These are phyloP conservation scores for Leptodermis oblonga DNA, from an alignment of 257 asterid genomes.

Conservation along the genomic window DNA sequence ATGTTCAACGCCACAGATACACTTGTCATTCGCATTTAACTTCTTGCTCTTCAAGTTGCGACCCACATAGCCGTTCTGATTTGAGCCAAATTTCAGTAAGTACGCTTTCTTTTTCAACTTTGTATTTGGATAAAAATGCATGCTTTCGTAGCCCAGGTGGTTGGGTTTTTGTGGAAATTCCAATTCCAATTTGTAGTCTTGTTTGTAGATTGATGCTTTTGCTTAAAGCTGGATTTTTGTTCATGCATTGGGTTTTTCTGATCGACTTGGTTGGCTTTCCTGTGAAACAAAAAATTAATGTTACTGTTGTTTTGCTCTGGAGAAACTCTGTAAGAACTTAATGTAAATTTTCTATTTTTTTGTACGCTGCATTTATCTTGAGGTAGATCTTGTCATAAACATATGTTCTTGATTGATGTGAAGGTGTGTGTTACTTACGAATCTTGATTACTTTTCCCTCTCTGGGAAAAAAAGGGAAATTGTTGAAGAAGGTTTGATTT, in stretches of 20 bases:
- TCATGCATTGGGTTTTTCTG: neutral
- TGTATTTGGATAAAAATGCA: neutral
- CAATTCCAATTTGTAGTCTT: neutral
- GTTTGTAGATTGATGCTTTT: neutral
- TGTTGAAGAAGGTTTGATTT: neutral
- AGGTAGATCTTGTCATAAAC: neutral
- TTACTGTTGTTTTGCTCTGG: neutral
- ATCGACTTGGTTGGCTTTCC: neutral
- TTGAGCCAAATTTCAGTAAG: conserved; percentile 2
- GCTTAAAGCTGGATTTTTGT: neutral
- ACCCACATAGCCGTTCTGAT: neutral
- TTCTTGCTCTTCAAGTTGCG: neutral
- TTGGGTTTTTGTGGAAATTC: neutral
- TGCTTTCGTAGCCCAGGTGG: neutral
- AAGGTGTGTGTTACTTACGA: neutral
- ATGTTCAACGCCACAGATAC: neutral
- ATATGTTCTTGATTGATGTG: neutral
- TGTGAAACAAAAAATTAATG: neutral
- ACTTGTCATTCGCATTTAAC: neutral
- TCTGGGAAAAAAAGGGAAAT: neutral
- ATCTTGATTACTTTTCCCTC: neutral
- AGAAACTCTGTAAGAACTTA: neutral
- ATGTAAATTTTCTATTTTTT: neutral
- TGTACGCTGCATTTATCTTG: neutral
- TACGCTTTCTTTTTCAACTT: neutral